Evolutionary conservation across 768 basidiomycete genomes (phyloP), one percentile per base, ranked within the genome.

Genomic region (Suillus hirtellus): DNA sequence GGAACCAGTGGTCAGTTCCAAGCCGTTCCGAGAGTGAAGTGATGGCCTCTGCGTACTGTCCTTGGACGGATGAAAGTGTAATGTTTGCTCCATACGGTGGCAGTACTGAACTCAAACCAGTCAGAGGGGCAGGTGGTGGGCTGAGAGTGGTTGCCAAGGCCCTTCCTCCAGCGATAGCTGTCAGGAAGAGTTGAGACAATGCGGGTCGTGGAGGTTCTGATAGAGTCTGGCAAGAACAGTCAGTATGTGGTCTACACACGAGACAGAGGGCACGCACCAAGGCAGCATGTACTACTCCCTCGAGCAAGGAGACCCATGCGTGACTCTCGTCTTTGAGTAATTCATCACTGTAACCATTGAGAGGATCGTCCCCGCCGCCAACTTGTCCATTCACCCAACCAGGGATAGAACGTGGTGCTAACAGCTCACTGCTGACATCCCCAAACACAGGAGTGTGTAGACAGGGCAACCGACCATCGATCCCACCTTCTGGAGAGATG

Each of bases 291-390:
- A 95, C 84, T 53, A 82, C 78, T 42, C 87, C 87, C 73, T 95
- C 90, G 46, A 95, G 83, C 38, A 95, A 80, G 2, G 90, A 79
- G 31, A 92, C 83, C 93, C 93, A 95, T 1, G 93, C 92, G 49
- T 86, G 82, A 67, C 90, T 90, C 73, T 95, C 92, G 67, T 91
- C 87, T 56, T 82, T 79, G 27, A 88, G 79, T 21, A 76, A 74
- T 54, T 82, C 78, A 66, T 89, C 81, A 42, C 73, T 80, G 71
- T 91, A 93, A 12, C 92, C 92, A 70, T 93, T 89, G 38, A 90
- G 75, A 5, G 79, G 72, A 61, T 76, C 75, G 24, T 80, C 78
- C 14, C 70, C 70, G 35, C 76, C 75, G 34, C 71, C 79, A 3
- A 86, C 76, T 47, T 73, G 81, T 21, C 77, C 76, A 66, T 90